Conservation (phyloP, 2,329 filamentous ascomycete species). For the Huntiella decipiens region DNA sequence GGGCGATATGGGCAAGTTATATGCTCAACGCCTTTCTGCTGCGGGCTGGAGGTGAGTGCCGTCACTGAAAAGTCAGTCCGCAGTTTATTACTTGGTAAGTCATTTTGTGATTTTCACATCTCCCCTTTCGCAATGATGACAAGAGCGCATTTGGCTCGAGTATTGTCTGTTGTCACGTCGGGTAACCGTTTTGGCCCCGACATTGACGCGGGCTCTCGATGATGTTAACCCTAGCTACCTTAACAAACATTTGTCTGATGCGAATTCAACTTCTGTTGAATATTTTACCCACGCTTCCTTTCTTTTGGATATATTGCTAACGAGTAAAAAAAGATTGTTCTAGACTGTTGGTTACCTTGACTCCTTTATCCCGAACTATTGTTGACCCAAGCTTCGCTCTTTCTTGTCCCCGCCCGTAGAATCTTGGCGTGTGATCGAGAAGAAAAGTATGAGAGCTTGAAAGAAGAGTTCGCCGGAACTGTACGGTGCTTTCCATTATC, state of each 20-base stretch:
- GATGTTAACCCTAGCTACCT: conserved; percentile 99
- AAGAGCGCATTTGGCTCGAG: conserved; percentile 99
- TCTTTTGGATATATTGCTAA: conserved; percentile 6
- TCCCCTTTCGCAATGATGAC: conserved; percentile 58
- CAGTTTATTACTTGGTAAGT: conserved; percentile 21
- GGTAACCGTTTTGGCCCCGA: conserved; percentile 59
- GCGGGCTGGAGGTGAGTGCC: conserved; percentile 78
- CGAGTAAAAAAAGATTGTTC: conserved; percentile 1
- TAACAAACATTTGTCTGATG: conserved; percentile 60
- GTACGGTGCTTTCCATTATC: conserved; percentile 35
- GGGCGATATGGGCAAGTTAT: conserved; percentile 99
- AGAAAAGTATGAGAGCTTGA: conserved; percentile 66
- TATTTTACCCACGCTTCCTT: neutral
- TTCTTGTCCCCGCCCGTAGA: conserved; percentile 28
- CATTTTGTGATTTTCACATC: conserved; percentile 4
- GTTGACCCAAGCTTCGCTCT: conserved; percentile 4
- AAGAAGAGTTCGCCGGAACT: conserved; percentile 65
- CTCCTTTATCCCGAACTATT: neutral
- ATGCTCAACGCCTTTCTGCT: conserved; percentile 67
- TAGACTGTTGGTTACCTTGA: neutral
- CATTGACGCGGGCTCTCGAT: conserved; percentile 53
- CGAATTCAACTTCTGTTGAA: conserved; percentile 1
- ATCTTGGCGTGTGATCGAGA: conserved; percentile 88
- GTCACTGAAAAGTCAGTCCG: conserved; percentile 7
- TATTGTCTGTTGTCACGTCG: conserved; percentile 47